Base-by-base conservation (phyloP, 768 basidiomycete species). In the Lentinula guzmanii region DNA sequence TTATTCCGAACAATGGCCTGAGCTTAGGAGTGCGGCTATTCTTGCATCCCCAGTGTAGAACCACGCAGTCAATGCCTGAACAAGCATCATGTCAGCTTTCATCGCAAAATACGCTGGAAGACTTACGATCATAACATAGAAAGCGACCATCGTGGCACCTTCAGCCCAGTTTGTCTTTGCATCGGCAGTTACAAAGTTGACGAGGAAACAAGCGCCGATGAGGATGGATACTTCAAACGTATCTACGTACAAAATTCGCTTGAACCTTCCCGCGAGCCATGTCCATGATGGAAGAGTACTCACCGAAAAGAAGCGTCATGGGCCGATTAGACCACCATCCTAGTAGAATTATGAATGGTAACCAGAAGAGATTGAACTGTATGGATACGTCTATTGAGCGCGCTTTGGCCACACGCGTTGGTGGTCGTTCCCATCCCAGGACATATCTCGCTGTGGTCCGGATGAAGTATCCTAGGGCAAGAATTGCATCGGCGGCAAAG, bases 111-210 rank as follows among this genome's bases (percentile, higher is more conserved):
- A 35, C 51, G 21, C 9, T 1, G 18, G 1, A 45, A 46, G 6
- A 58, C 58, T 51, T 31, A 60, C 87, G 60, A 86, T 86, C 81
- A 90, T 86, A 52, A 78, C 51, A 69, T 90, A 90, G 70, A 89
- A 88, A 24, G 81, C 67, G 31, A 90, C 75, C 79, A 91, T 80
- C 18, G 84, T 79, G 50, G 79, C 75, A 9, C 89, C 87, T 73
- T 90, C 89, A 1, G 81, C 84, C 87, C 89, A 91, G 66, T 91
- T 91, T 5, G 89, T 90, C 71, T 90, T 90, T 6, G 53, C 53
- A 68, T 91, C 89, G 0, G 87, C 86, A 9, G 89, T 90, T 58
- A 91, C 86, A 67, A 88, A 90, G 71, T 91, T 91, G 59, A 91
- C 89, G 52, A 91, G 73, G 75, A 91, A 90, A 67, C 85, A 86